A percentile compares a stretch with the other conserved stretches of the same genome.
phyloP scores from a whole-genome alignment of 2,329 filamentous ascomycete species.

The Hymenoscyphus linearis region DNA sequence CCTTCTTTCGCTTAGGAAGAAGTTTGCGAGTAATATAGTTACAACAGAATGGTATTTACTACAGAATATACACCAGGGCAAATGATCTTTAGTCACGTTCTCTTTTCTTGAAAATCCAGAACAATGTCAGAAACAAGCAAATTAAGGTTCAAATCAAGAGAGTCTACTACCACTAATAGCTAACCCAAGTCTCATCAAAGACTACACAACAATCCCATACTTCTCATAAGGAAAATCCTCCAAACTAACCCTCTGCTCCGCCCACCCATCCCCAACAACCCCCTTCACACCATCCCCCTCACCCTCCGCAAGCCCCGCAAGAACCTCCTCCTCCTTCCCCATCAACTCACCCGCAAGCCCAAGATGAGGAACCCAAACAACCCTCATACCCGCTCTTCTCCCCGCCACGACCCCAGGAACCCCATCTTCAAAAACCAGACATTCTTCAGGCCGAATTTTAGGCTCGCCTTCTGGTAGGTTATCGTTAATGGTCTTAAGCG shows the following conservation, averaged over 20 bases:
- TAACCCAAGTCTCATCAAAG: neutral
- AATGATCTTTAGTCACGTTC: no score
- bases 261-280: constrained; percentile 54
- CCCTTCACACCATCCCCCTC: constrained; percentile 39
- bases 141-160: no score
- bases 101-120: no score
- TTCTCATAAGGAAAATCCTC: constrained; percentile 51
- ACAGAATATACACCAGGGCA: no score
- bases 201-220: constrained; percentile 45
- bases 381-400: constrained; percentile 86
- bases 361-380: constrained; percentile 84
- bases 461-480: constrained; percentile 57
- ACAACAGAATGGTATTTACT: no score
- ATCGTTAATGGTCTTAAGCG: constrained; percentile 77
- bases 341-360: constrained; percentile 69
- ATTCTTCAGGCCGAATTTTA: constrained; percentile 74
- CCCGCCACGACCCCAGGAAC: constrained; percentile 90
- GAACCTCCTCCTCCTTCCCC: constrained; percentile 72
- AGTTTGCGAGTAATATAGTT: no score
- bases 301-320: constrained; percentile 62
- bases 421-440: constrained; percentile 91
- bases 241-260: constrained; percentile 46
- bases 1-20: no score
- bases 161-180: no score
- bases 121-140: no score